Conservation (phyloP, 2,329 filamentous ascomycete genomes). For the Tolypocladium paradoxum region DNA sequence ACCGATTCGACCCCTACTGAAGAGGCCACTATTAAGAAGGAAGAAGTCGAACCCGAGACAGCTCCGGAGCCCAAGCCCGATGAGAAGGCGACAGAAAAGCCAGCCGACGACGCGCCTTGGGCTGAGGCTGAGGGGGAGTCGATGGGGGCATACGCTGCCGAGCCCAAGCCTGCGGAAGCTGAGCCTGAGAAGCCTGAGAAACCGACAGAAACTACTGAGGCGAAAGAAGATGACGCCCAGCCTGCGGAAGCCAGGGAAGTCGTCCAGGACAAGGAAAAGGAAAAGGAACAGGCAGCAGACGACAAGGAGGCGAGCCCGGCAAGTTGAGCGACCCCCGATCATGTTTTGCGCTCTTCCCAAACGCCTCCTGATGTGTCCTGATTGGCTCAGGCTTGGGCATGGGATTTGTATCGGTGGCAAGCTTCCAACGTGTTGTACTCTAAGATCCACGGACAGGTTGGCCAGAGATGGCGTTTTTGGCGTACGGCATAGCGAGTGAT, state of each 20-base stretch:
- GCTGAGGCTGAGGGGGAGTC: conserved; percentile 2
- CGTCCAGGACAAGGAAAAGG: conserved; percentile 18
- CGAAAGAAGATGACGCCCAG: conserved; percentile 3
- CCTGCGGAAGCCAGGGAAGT: conserved; percentile 22
- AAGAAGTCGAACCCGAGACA: conserved; percentile 24
- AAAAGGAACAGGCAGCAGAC: conserved; percentile 9
- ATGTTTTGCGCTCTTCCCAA: background rate
- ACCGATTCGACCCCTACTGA: conserved; percentile 22
- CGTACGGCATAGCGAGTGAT: conserved; percentile 5
- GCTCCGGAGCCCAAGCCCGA: conserved; percentile 19
- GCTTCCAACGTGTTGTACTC: background rate
- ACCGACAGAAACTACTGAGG: conserved; percentile 9
- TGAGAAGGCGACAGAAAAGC: conserved; percentile 17
- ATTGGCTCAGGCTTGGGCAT: background rate
- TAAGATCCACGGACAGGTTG: background rate
- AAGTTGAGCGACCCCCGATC: background rate
- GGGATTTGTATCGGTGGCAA: background rate
- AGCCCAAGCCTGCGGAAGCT: conserved; percentile 11
- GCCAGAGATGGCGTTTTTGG: conserved; percentile 8
- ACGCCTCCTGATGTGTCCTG: background rate
- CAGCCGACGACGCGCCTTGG: conserved; percentile 5
- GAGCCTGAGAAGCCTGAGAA: conserved; percentile 13
- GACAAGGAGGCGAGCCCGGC: conserved; percentile 13
- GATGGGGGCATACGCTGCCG: conserved; percentile 2
- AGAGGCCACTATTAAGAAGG: conserved; percentile 26